These are phyloP conservation scores for Arbutus unedo DNA, from an alignment of 148 eudicot species.

Conservation along the genomic window DNA sequence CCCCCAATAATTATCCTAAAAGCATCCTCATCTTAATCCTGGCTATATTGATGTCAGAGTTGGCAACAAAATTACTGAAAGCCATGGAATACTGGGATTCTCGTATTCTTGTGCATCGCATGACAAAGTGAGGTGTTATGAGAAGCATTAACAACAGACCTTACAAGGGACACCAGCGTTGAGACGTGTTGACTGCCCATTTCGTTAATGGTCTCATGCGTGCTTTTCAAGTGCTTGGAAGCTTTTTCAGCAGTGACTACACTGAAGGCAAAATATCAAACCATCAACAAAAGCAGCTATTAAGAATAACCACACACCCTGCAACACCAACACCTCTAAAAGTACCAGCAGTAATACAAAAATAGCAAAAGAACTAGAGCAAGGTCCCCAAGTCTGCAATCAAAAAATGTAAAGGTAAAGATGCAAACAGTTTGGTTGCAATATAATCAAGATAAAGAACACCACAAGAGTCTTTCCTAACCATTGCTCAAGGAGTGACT, in stretches of 20 bases:
- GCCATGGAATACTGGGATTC: too few species aligned
- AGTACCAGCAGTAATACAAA: too few species aligned
- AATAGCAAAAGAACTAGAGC: neutral
- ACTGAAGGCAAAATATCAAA: conserved; percentile 36
- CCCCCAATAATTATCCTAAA: too few species aligned
- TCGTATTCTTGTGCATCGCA: neutral
- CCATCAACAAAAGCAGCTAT: neutral
- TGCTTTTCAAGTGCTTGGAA: conserved; percentile 55
- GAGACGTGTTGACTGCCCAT: conserved; percentile 56
- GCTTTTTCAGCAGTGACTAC: conserved; percentile 62
- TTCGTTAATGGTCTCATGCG: conserved; percentile 58
- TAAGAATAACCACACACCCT: too few species aligned
- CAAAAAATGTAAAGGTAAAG: too few species aligned
- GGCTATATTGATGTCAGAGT: too few species aligned
- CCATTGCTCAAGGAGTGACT: conserved; percentile 79
- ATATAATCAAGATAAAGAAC: neutral
- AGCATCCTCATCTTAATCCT: too few species aligned
- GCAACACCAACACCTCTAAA: too few species aligned
- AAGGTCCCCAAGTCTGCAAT: neutral
- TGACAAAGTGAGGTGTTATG: neutral
- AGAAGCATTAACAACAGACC: conserved; percentile 35
- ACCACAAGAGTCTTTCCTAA: conserved; percentile 20
- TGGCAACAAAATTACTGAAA: too few species aligned
- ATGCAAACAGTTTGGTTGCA: too few species aligned
- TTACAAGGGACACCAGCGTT: conserved; percentile 49